Evolutionary conservation across 352 stramenopile species (phyloP).

Genomic region (Globisporangium echinulatum): DNA sequence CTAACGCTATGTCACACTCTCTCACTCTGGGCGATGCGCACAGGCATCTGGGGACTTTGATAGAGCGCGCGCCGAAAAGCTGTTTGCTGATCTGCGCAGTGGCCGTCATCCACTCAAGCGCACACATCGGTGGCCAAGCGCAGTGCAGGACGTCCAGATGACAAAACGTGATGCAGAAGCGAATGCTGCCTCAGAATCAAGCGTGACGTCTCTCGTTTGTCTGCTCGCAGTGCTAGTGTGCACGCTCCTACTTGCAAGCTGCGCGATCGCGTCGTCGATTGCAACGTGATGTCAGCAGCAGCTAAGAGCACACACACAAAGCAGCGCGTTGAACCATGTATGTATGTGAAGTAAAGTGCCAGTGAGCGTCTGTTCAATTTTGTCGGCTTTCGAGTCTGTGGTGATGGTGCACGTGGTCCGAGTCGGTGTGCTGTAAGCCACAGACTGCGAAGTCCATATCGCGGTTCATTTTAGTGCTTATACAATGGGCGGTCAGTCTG

Average conservation of each 20-base stretch:
- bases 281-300: slow-evolving; percentile 1
- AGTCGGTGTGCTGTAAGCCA: too few relatives aligned
- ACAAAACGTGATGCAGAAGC: background rate
- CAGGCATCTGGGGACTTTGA: slow-evolving; percentile 42
- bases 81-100: slow-evolving; percentile 27
- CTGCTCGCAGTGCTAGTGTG: slow-evolving; percentile 22
- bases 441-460: too few relatives aligned
- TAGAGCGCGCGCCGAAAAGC: slow-evolving; percentile 24
- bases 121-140: background rate
- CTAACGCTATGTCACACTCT: background rate
- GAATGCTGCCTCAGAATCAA: too few relatives aligned
- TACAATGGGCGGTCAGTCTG: slow-evolving; percentile 1
- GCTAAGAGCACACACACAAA: background rate
- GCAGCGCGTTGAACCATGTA: too few relatives aligned
- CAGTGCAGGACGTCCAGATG: background rate
- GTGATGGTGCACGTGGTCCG: too few relatives aligned
- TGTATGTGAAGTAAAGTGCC: too few relatives aligned
- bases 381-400: too few relatives aligned
- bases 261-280: slow-evolving; percentile 30
- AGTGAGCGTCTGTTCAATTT: too few relatives aligned
- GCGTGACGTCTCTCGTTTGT: slow-evolving; percentile 1
- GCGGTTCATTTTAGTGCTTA: too few relatives aligned
- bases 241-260: slow-evolving; percentile 35
- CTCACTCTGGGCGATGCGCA: background rate
- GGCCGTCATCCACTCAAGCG: slow-evolving; percentile 13